These are phyloP conservation scores for Nigrospora osmanthi DNA, from an alignment of 2,329 filamentous ascomycete species.

Conservation along the genomic window DNA sequence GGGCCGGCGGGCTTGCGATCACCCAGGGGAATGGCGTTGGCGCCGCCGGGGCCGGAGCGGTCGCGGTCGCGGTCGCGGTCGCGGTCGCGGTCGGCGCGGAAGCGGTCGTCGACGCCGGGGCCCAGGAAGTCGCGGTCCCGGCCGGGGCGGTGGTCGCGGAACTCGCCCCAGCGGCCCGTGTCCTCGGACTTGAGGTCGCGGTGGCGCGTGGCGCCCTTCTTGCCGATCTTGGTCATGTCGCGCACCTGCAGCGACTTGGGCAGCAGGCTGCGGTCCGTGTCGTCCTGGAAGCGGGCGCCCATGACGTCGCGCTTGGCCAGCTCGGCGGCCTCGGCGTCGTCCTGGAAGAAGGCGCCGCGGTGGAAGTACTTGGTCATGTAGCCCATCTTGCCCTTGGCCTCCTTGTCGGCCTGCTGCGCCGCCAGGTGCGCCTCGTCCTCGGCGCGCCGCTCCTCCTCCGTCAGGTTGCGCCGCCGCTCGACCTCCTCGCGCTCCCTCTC, in stretches of 20 bases:
- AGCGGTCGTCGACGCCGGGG: conserved; percentile 53
- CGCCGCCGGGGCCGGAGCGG: conserved; percentile 44
- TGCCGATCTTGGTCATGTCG: conserved; percentile 88
- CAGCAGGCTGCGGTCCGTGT: conserved; percentile 76
- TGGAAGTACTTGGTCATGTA: conserved; percentile 97
- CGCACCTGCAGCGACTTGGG: conserved; percentile 89
- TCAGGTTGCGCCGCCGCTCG: conserved; percentile 80
- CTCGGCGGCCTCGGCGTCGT: conserved; percentile 67
- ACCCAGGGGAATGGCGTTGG: conserved; percentile 64
- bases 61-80: conserved; percentile 46
- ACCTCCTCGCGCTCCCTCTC: conserved; percentile 85
- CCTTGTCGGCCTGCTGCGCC: conserved; percentile 72
- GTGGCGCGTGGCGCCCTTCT: conserved; percentile 86
- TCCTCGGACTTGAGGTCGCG: conserved; percentile 83
- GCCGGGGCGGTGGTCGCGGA: conserved; percentile 39
- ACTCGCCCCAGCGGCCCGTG: conserved; percentile 76
- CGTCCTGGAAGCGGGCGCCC: conserved; percentile 75
- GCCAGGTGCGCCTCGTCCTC: conserved; percentile 78
- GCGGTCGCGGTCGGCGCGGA: conserved; percentile 53
- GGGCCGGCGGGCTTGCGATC: conserved; percentile 41
- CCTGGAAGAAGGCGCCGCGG: conserved; percentile 91
- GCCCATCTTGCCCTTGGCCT: conserved; percentile 69
- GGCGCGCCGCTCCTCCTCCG: conserved; percentile 72
- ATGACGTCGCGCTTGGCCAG: conserved; percentile 78
- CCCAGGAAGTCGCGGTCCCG: conserved; percentile 29